Evolutionary conservation across 176 grass and related monocot species (phyloP).

Genomic region (Musa itinerans): DNA sequence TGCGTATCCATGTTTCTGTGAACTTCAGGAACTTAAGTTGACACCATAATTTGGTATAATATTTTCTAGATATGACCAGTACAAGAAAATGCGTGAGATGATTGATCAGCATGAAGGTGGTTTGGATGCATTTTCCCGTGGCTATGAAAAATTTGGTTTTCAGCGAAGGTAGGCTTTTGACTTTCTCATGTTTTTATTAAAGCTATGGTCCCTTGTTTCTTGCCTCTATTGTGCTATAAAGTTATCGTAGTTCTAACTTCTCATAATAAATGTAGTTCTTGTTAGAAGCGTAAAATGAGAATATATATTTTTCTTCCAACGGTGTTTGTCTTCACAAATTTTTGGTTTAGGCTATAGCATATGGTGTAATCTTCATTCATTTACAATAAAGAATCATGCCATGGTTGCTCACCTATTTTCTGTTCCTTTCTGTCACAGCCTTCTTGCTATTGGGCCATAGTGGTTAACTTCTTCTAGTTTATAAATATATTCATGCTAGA

Average conservation of each 20-base stretch:
- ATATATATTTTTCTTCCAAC: background rate
- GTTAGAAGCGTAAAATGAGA: background rate
- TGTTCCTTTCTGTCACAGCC: background rate
- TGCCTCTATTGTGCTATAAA: background rate
- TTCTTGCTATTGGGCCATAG: no score
- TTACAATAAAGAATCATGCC: no score
- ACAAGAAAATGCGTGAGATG: constrained; percentile 53
- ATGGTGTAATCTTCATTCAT: background rate
- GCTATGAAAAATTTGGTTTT: constrained; percentile 91
- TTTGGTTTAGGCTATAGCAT: background rate
- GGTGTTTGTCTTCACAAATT: background rate
- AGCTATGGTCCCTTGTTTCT: background rate
- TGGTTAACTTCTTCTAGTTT: no score
- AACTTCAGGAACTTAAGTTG: no score
- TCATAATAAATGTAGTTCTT: background rate
- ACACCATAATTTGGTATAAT: no score
- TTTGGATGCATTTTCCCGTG: constrained; percentile 71
- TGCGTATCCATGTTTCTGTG: no score
- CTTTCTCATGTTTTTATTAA: background rate
- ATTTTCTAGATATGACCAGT: constrained; percentile 52
- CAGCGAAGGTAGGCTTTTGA: constrained; percentile 45
- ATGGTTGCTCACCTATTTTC: background rate
- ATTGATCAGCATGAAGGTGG: constrained; percentile 85
- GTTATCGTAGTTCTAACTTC: background rate
- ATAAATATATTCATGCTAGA: no score